phyloP scores from a whole-genome alignment of 176 grass and related monocot genomes.

The Pharus latifolius region DNA sequence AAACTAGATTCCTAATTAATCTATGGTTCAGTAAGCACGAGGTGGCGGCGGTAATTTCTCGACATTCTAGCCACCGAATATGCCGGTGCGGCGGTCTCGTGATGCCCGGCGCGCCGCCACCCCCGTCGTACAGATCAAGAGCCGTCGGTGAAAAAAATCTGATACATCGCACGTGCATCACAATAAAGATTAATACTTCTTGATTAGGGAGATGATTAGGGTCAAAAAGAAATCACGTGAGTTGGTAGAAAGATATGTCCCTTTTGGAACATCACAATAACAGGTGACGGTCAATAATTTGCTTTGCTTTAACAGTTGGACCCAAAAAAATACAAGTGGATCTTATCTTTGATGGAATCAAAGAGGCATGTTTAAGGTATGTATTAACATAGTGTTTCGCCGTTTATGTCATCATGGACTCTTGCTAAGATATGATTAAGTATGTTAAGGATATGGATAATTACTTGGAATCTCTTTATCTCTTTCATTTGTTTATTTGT shows the following conservation, averaged over 20 bases:
- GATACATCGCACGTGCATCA: background rate
- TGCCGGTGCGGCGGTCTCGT: background rate
- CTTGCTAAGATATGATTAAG: background rate
- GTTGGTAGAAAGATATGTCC: background rate
- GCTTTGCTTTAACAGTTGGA: background rate
- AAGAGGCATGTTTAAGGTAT: background rate
- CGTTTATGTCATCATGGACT: conserved; percentile 14
- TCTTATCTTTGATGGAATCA: conserved; percentile 3
- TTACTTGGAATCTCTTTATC: background rate
- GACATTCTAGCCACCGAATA: background rate
- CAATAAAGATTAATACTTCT: background rate
- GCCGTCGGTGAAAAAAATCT: background rate
- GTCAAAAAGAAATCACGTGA: background rate
- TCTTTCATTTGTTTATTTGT: background rate
- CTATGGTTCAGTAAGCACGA: background rate
- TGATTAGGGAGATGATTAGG: background rate
- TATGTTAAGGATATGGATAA: background rate
- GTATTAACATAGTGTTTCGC: background rate
- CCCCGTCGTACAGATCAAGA: background rate
- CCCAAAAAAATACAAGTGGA: background rate
- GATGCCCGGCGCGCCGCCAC: conserved; percentile 22
- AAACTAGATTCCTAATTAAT: background rate
- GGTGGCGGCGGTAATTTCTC: background rate
- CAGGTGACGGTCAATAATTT: background rate
- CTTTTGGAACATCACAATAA: no score